Evolutionary conservation across 495 filamentous ascomycete genomes (phyloP).

Genomic region (Evansstolkia leycettana): DNA sequence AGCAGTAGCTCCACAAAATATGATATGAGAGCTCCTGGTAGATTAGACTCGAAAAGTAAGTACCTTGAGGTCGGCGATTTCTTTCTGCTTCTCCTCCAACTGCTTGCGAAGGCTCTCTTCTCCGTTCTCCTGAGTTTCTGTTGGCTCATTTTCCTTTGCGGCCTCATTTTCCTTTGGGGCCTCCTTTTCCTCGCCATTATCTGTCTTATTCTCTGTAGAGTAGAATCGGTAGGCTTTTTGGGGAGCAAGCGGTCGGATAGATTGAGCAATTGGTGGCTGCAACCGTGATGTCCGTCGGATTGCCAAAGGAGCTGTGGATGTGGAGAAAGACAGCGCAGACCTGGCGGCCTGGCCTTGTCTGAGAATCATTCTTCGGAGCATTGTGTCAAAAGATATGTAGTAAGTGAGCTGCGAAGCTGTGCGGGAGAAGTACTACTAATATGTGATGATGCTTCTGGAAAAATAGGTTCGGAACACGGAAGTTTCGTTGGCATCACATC

Average conservation of each 20-base stretch:
- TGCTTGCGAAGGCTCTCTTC: conserved; percentile 45
- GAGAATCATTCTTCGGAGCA: conserved; percentile 34
- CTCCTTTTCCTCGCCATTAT: conserved; percentile 15
- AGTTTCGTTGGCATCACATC: conserved; percentile 3
- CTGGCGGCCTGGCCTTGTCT: conserved; percentile 32
- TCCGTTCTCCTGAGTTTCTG: conserved; percentile 7
- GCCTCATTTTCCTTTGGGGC: conserved; percentile 22
- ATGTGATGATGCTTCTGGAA: neutral
- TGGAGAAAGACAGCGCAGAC: conserved; percentile 22
- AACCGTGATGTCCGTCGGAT: conserved; percentile 27
- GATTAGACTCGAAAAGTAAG: conserved; percentile 2
- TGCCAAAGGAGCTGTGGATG: conserved; percentile 19
- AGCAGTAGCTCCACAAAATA: too few relatives aligned
- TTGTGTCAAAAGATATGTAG: conserved; percentile 6
- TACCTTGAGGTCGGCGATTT: conserved; percentile 82
- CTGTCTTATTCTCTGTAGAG: conserved; percentile 29
- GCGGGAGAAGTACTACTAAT: too few relatives aligned
- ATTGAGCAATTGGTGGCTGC: conserved; percentile 20
- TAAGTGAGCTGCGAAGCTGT: conserved; percentile 1
- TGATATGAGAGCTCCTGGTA: too few relatives aligned
- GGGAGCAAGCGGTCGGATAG: conserved; percentile 17
- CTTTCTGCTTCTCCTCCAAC: conserved; percentile 73
- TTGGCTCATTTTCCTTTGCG: conserved; percentile 37
- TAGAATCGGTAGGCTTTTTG: conserved; percentile 22
- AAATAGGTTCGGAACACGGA: conserved; percentile 4